Base-by-base conservation (phyloP, 2,329 filamentous ascomycete species). In the Aureobasidium sp. region DNA sequence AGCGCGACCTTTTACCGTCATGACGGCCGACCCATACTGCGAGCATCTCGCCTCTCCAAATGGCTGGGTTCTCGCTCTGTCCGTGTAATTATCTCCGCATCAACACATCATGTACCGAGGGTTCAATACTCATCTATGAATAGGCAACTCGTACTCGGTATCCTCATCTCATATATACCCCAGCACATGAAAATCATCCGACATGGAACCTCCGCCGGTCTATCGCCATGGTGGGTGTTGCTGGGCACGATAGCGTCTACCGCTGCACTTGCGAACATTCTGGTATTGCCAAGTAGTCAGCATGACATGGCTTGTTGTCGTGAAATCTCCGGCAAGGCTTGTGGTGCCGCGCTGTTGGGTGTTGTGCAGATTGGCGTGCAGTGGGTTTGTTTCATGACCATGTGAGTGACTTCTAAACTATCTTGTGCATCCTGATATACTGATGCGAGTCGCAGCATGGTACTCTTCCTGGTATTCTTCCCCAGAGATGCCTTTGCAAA, bases 381-480 rank as follows among this genome's bases (percentile, higher is more conserved):
- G 80, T 98, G 94, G 93, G 84, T 91, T 10, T 97, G 94, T 80
- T 98, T 98, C 78, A 91, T 91, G 72, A 86, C 95, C 71, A 97
- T 98, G 96, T 98, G 80, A 74, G 91, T 82, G 25, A 3, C 25
- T 9, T 11, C 43, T 11, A 16, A n/a, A 29, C 33, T 20, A 20
- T 18, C 29, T 23, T 15, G 15, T 3, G 27, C 20, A 16, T 36
- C 16, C 7, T 2, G 25, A 25, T 23, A 33, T 15, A n/a, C 59
- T 62, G 36, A 51, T 25, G 13, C 16, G n/a, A 20, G 29, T 48
- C 60, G 29, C 71, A 98, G 95, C 71, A 90, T 98, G 61, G 84
- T 97, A 25, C 87, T 99, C n/a, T 99, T 97, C 81, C 88, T 98
- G 66, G 88, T 97, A 72, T 99, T 97, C 85, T 98, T 97, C 80